Evolutionary conservation across 2,329 filamentous ascomycete genomes (phyloP), one percentile per base, ranked within the genome.

Genomic region (Aspergillus vadensis): DNA sequence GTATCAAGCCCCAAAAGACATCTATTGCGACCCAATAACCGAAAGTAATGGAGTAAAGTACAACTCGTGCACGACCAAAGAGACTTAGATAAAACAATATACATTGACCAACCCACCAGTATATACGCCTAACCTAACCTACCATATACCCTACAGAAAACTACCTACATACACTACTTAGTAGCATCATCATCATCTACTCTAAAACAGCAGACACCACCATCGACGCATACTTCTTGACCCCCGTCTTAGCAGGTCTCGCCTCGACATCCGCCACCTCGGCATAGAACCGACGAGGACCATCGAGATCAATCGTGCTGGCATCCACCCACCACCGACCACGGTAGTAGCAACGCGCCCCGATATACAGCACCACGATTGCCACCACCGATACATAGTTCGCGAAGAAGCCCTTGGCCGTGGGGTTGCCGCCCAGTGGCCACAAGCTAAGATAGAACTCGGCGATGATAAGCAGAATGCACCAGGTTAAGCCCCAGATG

Each of bases 371-470:
- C 1, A 79, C 67, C 2, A 82, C 12, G 39, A 81, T 76, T 0
- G 77, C 72, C 1, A 80, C 70, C 12, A 81, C 75, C 0, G 77
- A 80, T 17, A 82, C 70, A 57, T 80, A 83, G 57, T 75, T 82
- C 1, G 80, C 75, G 63, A 83, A 83, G 74, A 83, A 83, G 51
- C 65, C 71, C 62, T 74, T 67, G 0, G 77, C 80, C 8, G 66
- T 72, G 1, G 73, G 63, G 1, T 60, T 49, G 0, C 67, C 71
- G 1, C 65, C 70, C 2, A 83, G 70, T 0, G 81, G 81, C 74
- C 77, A 82, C 2, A 82, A 69, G 4, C 76, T 70, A 1, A 83
- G 76, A 62, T 83, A 83, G 65, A 83, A 82, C 58, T 82, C 75
- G 4, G 78, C 75, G 43, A 80, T 71, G 60, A 82, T 76, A 32